Evolutionary conservation across 2,329 filamentous ascomycete genomes (phyloP).

Genomic region (Talaromyces funiculosus): DNA sequence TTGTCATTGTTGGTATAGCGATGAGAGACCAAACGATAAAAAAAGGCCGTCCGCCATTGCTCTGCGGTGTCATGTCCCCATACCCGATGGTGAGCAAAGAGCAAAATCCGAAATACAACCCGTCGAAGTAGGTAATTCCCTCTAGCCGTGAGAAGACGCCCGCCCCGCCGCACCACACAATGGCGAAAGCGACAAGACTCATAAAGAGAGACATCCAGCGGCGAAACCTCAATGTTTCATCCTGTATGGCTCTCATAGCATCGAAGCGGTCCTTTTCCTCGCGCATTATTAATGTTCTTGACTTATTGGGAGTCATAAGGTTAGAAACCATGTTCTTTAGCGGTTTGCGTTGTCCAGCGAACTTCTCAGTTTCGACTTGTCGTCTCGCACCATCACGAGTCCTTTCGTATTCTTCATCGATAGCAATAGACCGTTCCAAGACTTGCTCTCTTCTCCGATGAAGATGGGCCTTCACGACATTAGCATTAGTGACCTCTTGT

Average conservation of each 20-base stretch:
- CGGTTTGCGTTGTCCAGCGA: constrained; percentile 2
- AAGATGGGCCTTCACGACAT: constrained; percentile 57
- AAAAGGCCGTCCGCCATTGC: constrained; percentile 72
- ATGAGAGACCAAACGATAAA: constrained; percentile 92
- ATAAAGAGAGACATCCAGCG: constrained; percentile 68
- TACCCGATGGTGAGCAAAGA: constrained; percentile 82
- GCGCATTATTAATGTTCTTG: constrained; percentile 52
- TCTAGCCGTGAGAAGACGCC: constrained; percentile 65
- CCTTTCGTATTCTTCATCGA: constrained; percentile 15
- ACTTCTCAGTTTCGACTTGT: not conserved
- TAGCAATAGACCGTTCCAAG: constrained; percentile 49
- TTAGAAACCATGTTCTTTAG: constrained; percentile 23
- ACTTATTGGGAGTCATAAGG: constrained; percentile 24
- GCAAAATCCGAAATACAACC: constrained; percentile 81
- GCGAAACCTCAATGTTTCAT: constrained; percentile 57
- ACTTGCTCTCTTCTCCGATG: constrained; percentile 51
- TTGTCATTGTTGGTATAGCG: constrained; percentile 80
- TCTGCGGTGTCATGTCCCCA: constrained; percentile 71
- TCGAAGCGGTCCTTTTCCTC: constrained; percentile 66
- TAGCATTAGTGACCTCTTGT: constrained; percentile 54
- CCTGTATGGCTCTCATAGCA: constrained; percentile 76
- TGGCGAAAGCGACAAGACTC: constrained; percentile 62
- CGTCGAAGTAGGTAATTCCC: constrained; percentile 62
- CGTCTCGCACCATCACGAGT: constrained; percentile 4
- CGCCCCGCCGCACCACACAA: constrained; percentile 77